Conservation (phyloP, 1,139 yeast species). For the Wickerhamiella infanticola region DNA sequence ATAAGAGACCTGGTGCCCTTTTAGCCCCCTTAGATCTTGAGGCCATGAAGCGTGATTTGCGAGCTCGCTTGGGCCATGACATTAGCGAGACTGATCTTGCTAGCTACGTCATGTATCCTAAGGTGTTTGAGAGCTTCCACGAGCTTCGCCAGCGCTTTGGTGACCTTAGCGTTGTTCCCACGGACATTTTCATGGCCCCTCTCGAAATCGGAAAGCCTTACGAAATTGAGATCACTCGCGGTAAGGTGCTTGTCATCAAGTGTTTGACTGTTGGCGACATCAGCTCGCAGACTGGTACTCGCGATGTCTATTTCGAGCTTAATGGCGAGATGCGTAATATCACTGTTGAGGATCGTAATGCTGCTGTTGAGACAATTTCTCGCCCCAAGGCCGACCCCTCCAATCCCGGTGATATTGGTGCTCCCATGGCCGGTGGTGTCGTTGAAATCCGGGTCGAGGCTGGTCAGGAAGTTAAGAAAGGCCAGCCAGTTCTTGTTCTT, state of each 20-base stretch:
- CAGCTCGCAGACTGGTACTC: conserved; percentile 67
- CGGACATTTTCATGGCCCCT: conserved; percentile 75
- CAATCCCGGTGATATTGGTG: conserved; percentile 87
- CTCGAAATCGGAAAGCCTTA: conserved; percentile 81
- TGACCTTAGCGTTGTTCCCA: conserved; percentile 86
- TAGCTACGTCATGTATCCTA: conserved; percentile 93
- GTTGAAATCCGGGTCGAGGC: conserved; percentile 84
- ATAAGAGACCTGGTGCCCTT: conserved; percentile 79
- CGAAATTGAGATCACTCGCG: conserved; percentile 79
- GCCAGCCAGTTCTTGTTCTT: conserved; percentile 86
- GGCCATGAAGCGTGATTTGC: conserved; percentile 54
- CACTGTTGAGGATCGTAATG: conserved; percentile 73
- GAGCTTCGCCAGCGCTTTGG: conserved; percentile 66
- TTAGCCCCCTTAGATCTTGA: conserved; percentile 69
- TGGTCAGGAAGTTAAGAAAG: conserved; percentile 85
- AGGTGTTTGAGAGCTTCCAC: conserved; percentile 80
- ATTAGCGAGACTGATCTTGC: conserved; percentile 83
- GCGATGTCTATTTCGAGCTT: conserved; percentile 95
- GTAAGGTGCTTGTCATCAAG: conserved; percentile 84
- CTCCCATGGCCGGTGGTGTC: conserved; percentile 99
- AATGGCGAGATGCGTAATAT: conserved; percentile 98
- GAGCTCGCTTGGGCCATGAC: conserved; percentile 31
- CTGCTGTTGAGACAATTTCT: conserved; percentile 67
- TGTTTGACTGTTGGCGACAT: conserved; percentile 88
- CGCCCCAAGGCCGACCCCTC: conserved; percentile 82